Evolutionary conservation across 2,329 filamentous ascomycete species (phyloP).

Genomic region (Sporothrix euskadiensis): DNA sequence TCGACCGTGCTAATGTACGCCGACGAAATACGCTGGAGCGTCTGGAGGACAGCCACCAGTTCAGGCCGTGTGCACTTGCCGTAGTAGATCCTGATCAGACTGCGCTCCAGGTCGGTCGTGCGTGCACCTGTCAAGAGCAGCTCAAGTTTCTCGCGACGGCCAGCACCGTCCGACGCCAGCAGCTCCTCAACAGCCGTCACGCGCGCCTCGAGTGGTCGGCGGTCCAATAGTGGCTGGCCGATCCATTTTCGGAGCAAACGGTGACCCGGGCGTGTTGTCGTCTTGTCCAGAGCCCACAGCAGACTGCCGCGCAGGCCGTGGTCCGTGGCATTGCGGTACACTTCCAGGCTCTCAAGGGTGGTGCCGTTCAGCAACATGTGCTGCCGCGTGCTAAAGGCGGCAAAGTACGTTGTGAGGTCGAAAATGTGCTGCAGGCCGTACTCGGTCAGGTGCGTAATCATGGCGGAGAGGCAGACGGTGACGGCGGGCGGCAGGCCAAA

Average conservation of each 20-base stretch:
- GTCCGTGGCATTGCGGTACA: slow-evolving; percentile 94
- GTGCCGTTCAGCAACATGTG: slow-evolving; percentile 98
- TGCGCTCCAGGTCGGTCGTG: slow-evolving; percentile 84
- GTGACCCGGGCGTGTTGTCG: slow-evolving; percentile 84
- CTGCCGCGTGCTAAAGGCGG: slow-evolving; percentile 88
- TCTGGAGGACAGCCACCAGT: slow-evolving; percentile 80
- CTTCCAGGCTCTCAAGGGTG: slow-evolving; percentile 87
- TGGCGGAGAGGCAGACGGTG: slow-evolving; percentile 88
- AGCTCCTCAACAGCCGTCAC: slow-evolving; percentile 86
- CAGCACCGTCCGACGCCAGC: slow-evolving; percentile 64
- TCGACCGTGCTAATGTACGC: slow-evolving; percentile 59
- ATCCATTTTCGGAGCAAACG: slow-evolving; percentile 92
- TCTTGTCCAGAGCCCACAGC: slow-evolving; percentile 94
- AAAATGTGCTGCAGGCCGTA: slow-evolving; percentile 96
- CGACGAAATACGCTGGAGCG: slow-evolving; percentile 75
- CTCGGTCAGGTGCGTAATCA: slow-evolving; percentile 90
- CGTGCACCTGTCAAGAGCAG: slow-evolving; percentile 58
- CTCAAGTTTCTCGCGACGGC: slow-evolving; percentile 71
- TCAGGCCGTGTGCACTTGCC: slow-evolving; percentile 91
- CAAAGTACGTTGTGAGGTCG: slow-evolving; percentile 93
- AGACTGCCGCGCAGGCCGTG: slow-evolving; percentile 81
- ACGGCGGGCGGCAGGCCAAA: slow-evolving; percentile 81
- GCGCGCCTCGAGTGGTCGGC: slow-evolving; percentile 70
- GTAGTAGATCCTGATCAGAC: slow-evolving; percentile 93
- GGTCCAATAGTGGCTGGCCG: slow-evolving; percentile 82